A percentile compares a stretch with the other conserved stretches of the same genome.
Evolutionary conservation across 1,284 basidiomycete genomes (phyloP).

Genomic region (Singerocomus inundabilis): DNA sequence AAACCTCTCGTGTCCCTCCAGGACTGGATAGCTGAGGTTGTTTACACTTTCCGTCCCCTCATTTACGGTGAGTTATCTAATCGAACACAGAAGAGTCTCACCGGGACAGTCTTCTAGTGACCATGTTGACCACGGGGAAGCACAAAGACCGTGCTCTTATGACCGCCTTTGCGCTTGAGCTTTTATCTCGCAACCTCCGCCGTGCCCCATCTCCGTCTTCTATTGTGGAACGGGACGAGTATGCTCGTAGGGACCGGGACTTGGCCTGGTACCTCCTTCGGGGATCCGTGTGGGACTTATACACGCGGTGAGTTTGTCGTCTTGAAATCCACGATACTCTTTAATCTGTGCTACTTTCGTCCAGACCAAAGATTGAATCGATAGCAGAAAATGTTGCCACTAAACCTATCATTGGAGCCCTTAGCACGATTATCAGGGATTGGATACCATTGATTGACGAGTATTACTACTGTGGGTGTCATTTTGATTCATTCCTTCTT

Average conservation of each 20-base stretch:
- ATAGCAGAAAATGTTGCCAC: constrained; percentile 58
- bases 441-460: constrained; percentile 95
- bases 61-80: constrained; percentile 59
- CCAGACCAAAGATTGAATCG: constrained; percentile 73
- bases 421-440: constrained; percentile 78
- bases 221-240: constrained; percentile 72
- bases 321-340: neutral
- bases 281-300: constrained; percentile 86
- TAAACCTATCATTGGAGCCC: constrained; percentile 71
- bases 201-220: constrained; percentile 60
- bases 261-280: constrained; percentile 86
- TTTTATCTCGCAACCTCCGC: constrained; percentile 66
- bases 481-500: neutral
- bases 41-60: constrained; percentile 68
- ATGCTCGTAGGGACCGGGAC: constrained; percentile 77
- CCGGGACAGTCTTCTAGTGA: constrained; percentile 28
- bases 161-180: constrained; percentile 57
- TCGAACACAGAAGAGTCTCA: constrained; percentile 14
- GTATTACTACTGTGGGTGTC: constrained; percentile 86
- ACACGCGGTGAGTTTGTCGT: constrained; percentile 60
- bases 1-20: constrained; percentile 56
- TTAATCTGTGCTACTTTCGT: constrained; percentile 2
- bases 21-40: constrained; percentile 69
- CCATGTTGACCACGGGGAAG: constrained; percentile 33
- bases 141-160: constrained; percentile 51